These are phyloP conservation scores for Ophiostoma sp. DNA, from an alignment of 2,329 filamentous ascomycete species.

Conservation along the genomic window DNA sequence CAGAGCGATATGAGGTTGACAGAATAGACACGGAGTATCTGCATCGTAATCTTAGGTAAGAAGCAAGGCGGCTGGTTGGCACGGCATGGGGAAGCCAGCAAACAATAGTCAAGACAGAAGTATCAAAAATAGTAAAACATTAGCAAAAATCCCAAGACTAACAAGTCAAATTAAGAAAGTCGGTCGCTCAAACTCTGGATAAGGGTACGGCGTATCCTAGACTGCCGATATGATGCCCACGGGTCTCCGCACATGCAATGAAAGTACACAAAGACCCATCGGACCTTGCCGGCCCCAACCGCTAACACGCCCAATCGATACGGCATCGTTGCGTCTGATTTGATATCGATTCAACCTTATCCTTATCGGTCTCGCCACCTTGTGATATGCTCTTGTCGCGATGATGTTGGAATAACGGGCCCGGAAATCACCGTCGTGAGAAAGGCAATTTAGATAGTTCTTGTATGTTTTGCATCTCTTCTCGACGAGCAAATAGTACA, in stretches of 20 bases:
- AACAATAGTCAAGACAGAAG: no score
- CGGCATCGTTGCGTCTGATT: neutral
- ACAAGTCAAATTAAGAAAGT: no score
- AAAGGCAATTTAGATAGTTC: neutral
- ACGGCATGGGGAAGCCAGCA: no score
- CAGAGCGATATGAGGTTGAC: no score
- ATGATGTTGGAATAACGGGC: conserved; percentile 5
- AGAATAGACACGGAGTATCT: no score
- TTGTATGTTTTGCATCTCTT: neutral
- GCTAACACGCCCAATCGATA: neutral
- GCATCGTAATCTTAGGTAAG: no score
- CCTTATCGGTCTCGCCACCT: conserved; percentile 17
- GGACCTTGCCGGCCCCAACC: conserved; percentile 20
- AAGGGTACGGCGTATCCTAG: neutral
- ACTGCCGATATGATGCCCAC: neutral
- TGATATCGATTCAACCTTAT: conserved; percentile 17
- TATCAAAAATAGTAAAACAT: no score
- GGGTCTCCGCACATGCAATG: neutral
- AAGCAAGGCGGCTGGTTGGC: no score
- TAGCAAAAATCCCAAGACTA: no score
- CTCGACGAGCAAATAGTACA: neutral
- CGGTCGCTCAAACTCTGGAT: neutral
- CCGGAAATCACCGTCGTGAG: conserved; percentile 14
- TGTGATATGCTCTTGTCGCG: conserved; percentile 7
- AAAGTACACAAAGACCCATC: conserved; percentile 15